Percentiles rank a stretch among this genome's conserved stretches.
These are phyloP conservation scores for Alternaria sp. DNA, from an alignment of 2,329 filamentous ascomycete genomes.

Conservation along the genomic window DNA sequence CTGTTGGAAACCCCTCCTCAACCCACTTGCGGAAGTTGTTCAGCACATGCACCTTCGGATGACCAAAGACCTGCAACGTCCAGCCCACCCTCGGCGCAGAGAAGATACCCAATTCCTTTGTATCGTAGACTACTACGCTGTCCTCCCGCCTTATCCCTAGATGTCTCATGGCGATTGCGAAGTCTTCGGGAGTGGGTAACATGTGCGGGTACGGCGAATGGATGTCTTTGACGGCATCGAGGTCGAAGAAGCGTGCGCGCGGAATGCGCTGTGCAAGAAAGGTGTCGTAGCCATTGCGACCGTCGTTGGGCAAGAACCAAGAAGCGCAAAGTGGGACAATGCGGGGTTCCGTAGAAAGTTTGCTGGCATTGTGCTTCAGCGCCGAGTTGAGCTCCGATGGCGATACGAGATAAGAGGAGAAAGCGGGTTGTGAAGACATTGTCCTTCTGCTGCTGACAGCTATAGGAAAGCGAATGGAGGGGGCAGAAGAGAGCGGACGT, in stretches of 20 bases:
- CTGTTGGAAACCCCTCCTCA: constrained; percentile 79
- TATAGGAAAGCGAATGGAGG: constrained; percentile 18
- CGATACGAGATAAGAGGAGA: constrained; percentile 85
- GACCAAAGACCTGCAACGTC: constrained; percentile 91
- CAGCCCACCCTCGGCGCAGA: constrained; percentile 91
- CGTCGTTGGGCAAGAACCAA: constrained; percentile 96
- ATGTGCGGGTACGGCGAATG: constrained; percentile 94
- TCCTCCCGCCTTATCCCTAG: constrained; percentile 88
- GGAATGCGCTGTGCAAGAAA: constrained; percentile 87
- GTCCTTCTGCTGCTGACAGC: constrained; percentile 19
- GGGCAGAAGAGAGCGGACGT: constrained; percentile 25
- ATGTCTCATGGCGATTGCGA: constrained; percentile 86
- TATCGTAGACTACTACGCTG: constrained; percentile 92
- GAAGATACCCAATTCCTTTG: constrained; percentile 89
- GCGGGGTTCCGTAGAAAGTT: constrained; percentile 80
- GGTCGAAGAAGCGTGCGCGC: constrained; percentile 91
- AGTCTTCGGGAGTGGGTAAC: constrained; percentile 81
- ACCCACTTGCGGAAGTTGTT: constrained; percentile 98
- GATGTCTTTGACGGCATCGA: constrained; percentile 89
- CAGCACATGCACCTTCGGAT: constrained; percentile 83
- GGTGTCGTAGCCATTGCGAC: constrained; percentile 77
- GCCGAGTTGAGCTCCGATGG: constrained; percentile 82
- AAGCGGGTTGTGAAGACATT: constrained; percentile 48
- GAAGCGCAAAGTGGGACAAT: constrained; percentile 89
- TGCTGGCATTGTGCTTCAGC: constrained; percentile 80